These are phyloP conservation scores for Epichloe uncinata DNA, from an alignment of 2,329 filamentous ascomycete species.

Conservation along the genomic window DNA sequence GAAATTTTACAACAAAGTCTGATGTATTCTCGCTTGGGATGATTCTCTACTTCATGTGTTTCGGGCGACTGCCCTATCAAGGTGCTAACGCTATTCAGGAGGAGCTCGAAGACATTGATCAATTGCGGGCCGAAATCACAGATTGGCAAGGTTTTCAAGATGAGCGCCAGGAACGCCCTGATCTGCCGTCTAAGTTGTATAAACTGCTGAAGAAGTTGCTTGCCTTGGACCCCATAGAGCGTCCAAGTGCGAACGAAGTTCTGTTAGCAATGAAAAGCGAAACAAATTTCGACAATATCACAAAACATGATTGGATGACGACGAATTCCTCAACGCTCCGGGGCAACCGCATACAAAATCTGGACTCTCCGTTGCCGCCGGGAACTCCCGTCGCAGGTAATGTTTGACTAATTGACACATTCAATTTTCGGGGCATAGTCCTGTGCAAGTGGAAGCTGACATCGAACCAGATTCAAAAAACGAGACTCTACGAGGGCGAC, in stretches of 20 bases:
- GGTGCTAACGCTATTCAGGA: slow-evolving; percentile 78
- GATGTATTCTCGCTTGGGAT: slow-evolving; percentile 98
- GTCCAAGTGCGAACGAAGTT: slow-evolving; percentile 80
- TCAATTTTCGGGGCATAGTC: too few relatives aligned
- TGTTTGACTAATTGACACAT: slow-evolving; percentile 1
- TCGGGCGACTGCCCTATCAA: slow-evolving; percentile 72
- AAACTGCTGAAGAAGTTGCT: slow-evolving; percentile 69
- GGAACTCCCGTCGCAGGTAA: slow-evolving; percentile 35
- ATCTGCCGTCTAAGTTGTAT: slow-evolving; percentile 79
- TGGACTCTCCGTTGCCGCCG: slow-evolving; percentile 39
- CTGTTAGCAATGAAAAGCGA: slow-evolving; percentile 63
- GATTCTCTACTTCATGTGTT: slow-evolving; percentile 98
- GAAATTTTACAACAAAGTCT: slow-evolving; percentile 92
- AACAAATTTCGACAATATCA: slow-evolving; percentile 32
- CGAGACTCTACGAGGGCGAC: slow-evolving; percentile 12
- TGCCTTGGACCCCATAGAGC: slow-evolving; percentile 58
- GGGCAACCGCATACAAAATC: slow-evolving; percentile 36
- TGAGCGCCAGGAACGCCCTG: slow-evolving; percentile 58
- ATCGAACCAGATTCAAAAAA: slow-evolving; percentile 16
- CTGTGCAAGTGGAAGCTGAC: slow-evolving; percentile 7
- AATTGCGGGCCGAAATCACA: slow-evolving; percentile 72
- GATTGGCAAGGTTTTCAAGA: slow-evolving; percentile 80
- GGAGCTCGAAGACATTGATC: slow-evolving; percentile 81
- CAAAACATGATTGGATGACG: slow-evolving; percentile 19
- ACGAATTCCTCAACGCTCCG: slow-evolving; percentile 27